Percentiles rank a stretch among this genome's conserved stretches.
Conservation (phyloP, 2,329 filamentous ascomycete genomes). For the Chalaropsis thielavioides region DNA sequence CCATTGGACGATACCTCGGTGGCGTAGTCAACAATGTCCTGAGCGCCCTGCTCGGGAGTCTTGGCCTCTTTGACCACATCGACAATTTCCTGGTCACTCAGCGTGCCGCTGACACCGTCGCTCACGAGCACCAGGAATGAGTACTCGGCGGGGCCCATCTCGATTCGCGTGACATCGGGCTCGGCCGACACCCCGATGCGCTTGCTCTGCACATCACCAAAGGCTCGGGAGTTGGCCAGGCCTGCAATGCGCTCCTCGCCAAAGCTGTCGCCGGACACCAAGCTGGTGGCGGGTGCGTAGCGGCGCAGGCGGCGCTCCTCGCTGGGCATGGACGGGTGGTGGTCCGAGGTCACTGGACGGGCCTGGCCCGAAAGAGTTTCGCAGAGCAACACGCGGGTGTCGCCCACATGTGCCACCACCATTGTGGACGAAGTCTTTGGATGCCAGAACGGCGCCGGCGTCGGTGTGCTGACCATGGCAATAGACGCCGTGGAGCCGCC, state of each 20-base stretch:
- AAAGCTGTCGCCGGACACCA: conserved; percentile 81
- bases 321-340: conserved; percentile 76
- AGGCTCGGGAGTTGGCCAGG: conserved; percentile 83
- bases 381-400: conserved; percentile 82
- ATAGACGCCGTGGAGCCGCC: conserved; percentile 88
- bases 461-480: conserved; percentile 82
- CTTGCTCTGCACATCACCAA: conserved; percentile 85
- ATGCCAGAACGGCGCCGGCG: conserved; percentile 88
- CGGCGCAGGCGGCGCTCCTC: conserved; percentile 73
- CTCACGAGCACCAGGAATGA: conserved; percentile 77
- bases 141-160: conserved; percentile 72
- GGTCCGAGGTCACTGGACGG: conserved; percentile 72
- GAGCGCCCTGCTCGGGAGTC: conserved; percentile 75
- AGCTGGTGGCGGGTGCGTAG: conserved; percentile 59
- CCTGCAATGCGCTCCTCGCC: conserved; percentile 92
- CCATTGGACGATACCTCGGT: conserved; percentile 62
- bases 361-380: conserved; percentile 69
- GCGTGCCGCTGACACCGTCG: conserved; percentile 74
- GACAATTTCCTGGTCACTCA: conserved; percentile 88
- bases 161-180: conserved; percentile 68
- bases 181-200: conserved; percentile 89
- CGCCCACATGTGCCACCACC: conserved; percentile 79
- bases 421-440: conserved; percentile 72
- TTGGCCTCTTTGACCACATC: conserved; percentile 88
- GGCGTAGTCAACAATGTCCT: conserved; percentile 69